phyloP scores from a whole-genome alignment of 2,329 filamentous ascomycete genomes.

The Neospermospora avenae region DNA sequence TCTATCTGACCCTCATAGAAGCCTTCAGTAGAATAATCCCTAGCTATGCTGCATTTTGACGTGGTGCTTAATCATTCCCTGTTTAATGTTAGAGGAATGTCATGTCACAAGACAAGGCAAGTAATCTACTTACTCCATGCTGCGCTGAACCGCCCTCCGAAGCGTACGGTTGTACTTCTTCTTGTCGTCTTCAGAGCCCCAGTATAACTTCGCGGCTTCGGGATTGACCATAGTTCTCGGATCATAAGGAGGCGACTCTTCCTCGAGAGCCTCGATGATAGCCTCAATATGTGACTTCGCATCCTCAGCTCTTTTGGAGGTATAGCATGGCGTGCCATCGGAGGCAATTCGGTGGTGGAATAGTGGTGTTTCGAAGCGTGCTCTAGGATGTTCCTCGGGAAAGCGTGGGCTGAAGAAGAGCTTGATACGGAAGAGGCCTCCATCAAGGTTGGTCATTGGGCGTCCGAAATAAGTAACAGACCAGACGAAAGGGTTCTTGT shows the following conservation, averaged over 20 bases:
- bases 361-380: slow-evolving; percentile 73
- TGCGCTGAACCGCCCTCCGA: slow-evolving; percentile 71
- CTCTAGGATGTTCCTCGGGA: slow-evolving; percentile 82
- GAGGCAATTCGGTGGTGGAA: slow-evolving; percentile 85
- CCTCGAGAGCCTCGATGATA: slow-evolving; percentile 78
- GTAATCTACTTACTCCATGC: slow-evolving; percentile 53
- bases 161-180: slow-evolving; percentile 82
- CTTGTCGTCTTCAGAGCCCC: slow-evolving; percentile 75
- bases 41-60: too few relatives aligned
- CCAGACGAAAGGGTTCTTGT: slow-evolving; percentile 90
- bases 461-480: slow-evolving; percentile 82
- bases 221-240: slow-evolving; percentile 83
- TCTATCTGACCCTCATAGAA: too few relatives aligned
- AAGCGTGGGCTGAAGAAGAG: slow-evolving; percentile 80
- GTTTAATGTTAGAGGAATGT: slow-evolving; percentile 6
- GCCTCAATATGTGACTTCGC: slow-evolving; percentile 79
- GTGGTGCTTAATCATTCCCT: slow-evolving; percentile 27
- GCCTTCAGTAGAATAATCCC: too few relatives aligned
- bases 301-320: slow-evolving; percentile 68
- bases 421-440: slow-evolving; percentile 80
- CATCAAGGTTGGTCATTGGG: slow-evolving; percentile 90
- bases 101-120: not conserved
- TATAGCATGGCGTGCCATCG: slow-evolving; percentile 82
- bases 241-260: slow-evolving; percentile 84
- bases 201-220: slow-evolving; percentile 82